Percentiles rank a stretch among this genome's conserved stretches.
These are phyloP conservation scores for Sclerotiophoma versabilis DNA, from an alignment of 2,329 filamentous ascomycete genomes.

Conservation along the genomic window DNA sequence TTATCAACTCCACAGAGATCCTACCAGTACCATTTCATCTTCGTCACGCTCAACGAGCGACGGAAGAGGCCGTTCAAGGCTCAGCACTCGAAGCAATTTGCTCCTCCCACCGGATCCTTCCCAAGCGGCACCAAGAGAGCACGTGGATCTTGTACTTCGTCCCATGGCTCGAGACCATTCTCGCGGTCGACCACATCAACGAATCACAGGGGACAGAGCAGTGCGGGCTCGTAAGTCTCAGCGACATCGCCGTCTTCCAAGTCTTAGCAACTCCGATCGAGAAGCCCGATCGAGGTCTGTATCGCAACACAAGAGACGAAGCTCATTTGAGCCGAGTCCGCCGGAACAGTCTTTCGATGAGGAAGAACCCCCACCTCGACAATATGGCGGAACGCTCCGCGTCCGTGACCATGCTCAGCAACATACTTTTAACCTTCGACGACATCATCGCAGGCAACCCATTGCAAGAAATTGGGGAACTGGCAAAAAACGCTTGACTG, in stretches of 20 bases:
- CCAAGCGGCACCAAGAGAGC: constrained; percentile 33
- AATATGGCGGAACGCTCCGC: constrained; percentile 28
- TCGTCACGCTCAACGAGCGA: constrained; percentile 20
- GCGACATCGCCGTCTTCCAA: constrained; percentile 19
- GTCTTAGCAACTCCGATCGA: constrained; percentile 3
- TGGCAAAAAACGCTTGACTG: constrained; percentile 71
- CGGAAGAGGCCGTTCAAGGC: constrained; percentile 9
- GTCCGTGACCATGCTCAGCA: constrained; percentile 35
- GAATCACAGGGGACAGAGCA: constrained; percentile 10
- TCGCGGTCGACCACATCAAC: constrained; percentile 31
- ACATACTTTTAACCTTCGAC: constrained; percentile 52
- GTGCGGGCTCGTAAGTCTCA: constrained; percentile 14
- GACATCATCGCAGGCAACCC: constrained; percentile 64
- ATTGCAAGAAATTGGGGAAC: constrained; percentile 77
- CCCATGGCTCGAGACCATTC: constrained; percentile 34
- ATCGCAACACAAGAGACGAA: constrained; percentile 6
- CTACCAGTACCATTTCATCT: constrained; percentile 9
- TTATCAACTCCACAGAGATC: constrained; percentile 19
- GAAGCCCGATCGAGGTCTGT: constrained; percentile 9
- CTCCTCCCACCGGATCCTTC: constrained; percentile 32
- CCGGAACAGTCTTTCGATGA: constrained; percentile 29
- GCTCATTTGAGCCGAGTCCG: constrained; percentile 21
- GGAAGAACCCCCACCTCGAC: constrained; percentile 19
- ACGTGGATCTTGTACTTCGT: constrained; percentile 41
- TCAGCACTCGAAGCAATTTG: constrained; percentile 30